These are phyloP conservation scores for Amphibolis antarctica DNA, from an alignment of 106 monocot genomes.

Conservation along the genomic window DNA sequence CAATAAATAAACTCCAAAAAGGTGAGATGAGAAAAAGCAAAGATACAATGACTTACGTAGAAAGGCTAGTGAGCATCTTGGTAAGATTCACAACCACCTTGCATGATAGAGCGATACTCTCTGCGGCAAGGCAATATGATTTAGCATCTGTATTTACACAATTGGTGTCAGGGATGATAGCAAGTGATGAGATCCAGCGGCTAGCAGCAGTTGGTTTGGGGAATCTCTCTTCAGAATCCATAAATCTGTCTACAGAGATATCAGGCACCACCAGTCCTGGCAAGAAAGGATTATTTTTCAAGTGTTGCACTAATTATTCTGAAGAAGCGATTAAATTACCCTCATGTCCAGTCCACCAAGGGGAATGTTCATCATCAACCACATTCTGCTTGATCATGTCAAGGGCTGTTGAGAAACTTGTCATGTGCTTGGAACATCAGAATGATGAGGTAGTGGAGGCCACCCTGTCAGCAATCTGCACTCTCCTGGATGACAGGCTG, in stretches of 20 bases:
- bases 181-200: conserved; percentile 40
- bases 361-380: conserved; percentile 24
- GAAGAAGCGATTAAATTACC: conserved; percentile 2
- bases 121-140: conserved; percentile 29
- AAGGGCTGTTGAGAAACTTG: conserved; percentile 30
- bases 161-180: conserved; percentile 28
- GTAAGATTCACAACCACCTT: conserved; percentile 53
- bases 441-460: conserved; percentile 38
- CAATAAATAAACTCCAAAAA: conserved; percentile 31
- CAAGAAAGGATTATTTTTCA: conserved; percentile 13
- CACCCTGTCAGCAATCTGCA: conserved; percentile 38
- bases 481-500: conserved; percentile 44
- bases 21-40: conserved; percentile 14
- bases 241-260: conserved; percentile 22
- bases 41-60: conserved; percentile 26
- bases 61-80: conserved; percentile 50
- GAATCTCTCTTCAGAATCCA: conserved; percentile 38
- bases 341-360: conserved; percentile 43
- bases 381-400: conserved; percentile 56
- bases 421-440: conserved; percentile 36
- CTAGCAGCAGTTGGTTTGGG: conserved; percentile 38
- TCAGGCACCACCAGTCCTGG: background rate
- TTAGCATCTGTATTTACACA: conserved; percentile 27
- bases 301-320: conserved; percentile 6
- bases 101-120: conserved; percentile 31